Base-by-base conservation (phyloP, 129 eudicot genomes). In the Glebionis coronaria region DNA sequence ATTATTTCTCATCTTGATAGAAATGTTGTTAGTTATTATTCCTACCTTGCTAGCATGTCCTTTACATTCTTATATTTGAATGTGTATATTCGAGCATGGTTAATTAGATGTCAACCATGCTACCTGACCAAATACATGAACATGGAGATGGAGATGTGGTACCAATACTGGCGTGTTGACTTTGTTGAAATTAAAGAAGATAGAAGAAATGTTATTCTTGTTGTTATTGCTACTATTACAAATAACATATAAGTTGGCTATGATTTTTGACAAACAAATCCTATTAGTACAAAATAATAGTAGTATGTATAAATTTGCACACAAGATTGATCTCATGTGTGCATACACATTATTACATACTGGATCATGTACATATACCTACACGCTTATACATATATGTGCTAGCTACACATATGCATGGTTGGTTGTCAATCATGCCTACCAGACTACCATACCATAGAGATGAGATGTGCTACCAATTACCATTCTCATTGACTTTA, bases 381-480 rank as follows among this genome's bases (percentile, higher is more conserved):
- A 58, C 44, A 13, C 29, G 42, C 20, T 23, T 13, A 27, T 28
- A 57, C 16, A 57, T 10, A 57, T 11, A 58, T 21, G 27, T 56
- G 15, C 9, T 35, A 35, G 42, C 42, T 25, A 56, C 8, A 27
- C 14, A 16, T 14, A 58, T 18, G 15, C n/a, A 58, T 58, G 44
- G 63, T 57, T 35, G 40, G 47, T 61, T 61, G 66, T 61, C 66
- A 61, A 61, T 61, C 66, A 61, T 35, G 27, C 25, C 13, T 54
- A n/a, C 28, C 12, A 15, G 28, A 27, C 47, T 38, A 35, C 66
- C 46, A 38, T 61, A 61, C 66, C 23, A 65, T 49, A 4, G n/a
- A 47, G 25, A 63, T 45, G 71, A 67, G 72, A 52, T 67, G 72
- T 19, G 61, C 62, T 67, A 67, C 72, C 72, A 16, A 67, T 67